Conservation (phyloP, 1,284 basidiomycete species). For the Apiotrichum laibachii region DNA sequence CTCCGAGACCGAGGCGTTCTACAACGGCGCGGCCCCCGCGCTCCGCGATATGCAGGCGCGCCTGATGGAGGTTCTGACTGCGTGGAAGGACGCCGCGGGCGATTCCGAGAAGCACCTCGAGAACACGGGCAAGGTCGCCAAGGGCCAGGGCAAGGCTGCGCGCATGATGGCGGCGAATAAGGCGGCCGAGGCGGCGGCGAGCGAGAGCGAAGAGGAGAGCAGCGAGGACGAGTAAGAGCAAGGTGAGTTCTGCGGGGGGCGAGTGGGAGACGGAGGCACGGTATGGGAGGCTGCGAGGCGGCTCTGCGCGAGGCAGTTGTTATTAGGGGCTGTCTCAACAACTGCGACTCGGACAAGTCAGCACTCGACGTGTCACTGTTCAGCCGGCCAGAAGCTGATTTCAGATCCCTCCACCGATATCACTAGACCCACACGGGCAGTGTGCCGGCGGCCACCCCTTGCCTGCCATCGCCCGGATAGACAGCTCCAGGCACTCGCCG, state of each 20-base stretch:
- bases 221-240: slow-evolving; percentile 3
- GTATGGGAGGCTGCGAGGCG: no score
- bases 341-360: no score
- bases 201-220: slow-evolving; percentile 12
- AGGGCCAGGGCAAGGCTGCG: slow-evolving; percentile 32
- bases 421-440: no score
- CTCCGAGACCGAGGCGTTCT: slow-evolving; percentile 26
- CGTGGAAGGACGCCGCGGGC: slow-evolving; percentile 41
- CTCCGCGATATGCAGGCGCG: slow-evolving; percentile 25
- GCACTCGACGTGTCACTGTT: no score
- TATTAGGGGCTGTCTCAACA: no score
- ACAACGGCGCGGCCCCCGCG: slow-evolving; percentile 20
- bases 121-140: slow-evolving; percentile 25
- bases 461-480: no score
- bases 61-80: slow-evolving; percentile 31
- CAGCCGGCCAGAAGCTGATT: no score
- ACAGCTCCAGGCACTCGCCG: no score
- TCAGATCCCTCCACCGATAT: no score
- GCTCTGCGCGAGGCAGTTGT: no score
- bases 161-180: slow-evolving; percentile 29
- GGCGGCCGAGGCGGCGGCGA: slow-evolving; percentile 11
- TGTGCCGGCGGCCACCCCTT: no score
- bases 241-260: neutral
- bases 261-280: no score
- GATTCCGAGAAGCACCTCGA: slow-evolving; percentile 39